These are phyloP conservation scores for Gymnopilus dilepis DNA, from an alignment of 768 basidiomycete genomes.

Conservation along the genomic window DNA sequence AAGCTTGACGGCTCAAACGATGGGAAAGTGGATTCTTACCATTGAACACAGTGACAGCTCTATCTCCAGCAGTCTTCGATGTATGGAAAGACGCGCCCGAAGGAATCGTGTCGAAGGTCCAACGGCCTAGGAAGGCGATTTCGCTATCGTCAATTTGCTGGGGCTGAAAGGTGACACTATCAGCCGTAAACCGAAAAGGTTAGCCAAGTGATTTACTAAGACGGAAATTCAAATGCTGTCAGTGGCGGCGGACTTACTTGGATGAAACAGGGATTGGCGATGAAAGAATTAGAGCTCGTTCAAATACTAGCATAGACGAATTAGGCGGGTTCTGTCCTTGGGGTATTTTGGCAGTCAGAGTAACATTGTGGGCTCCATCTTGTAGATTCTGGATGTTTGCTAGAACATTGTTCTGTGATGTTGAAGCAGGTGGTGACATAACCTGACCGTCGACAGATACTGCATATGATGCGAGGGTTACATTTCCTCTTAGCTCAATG, in stretches of 20 bases:
- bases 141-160: slow-evolving; percentile 48
- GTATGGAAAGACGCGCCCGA: slow-evolving; percentile 24
- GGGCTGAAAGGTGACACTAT: slow-evolving; percentile 40
- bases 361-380: slow-evolving; percentile 57
- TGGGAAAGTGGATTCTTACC: slow-evolving; percentile 39
- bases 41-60: slow-evolving; percentile 45
- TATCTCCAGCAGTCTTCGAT: slow-evolving; percentile 50
- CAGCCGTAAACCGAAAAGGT: slow-evolving; percentile 14
- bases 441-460: slow-evolving; percentile 57
- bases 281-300: slow-evolving; percentile 56
- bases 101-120: slow-evolving; percentile 48
- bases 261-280: slow-evolving; percentile 36
- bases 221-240: slow-evolving; percentile 2
- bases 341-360: slow-evolving; percentile 52
- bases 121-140: slow-evolving; percentile 59
- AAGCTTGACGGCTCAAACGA: neutral
- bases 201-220: slow-evolving; percentile 8
- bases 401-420: slow-evolving; percentile 45
- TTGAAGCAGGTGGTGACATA: slow-evolving; percentile 26
- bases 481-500: slow-evolving; percentile 62
- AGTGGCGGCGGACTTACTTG: slow-evolving; percentile 35
- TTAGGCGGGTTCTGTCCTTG: slow-evolving; percentile 24
- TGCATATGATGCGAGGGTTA: slow-evolving; percentile 47
- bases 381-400: slow-evolving; percentile 52
- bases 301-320: slow-evolving; percentile 56